phyloP scores from a whole-genome alignment of 805 yeast species.

The Metschnikowia vanudenii region DNA sequence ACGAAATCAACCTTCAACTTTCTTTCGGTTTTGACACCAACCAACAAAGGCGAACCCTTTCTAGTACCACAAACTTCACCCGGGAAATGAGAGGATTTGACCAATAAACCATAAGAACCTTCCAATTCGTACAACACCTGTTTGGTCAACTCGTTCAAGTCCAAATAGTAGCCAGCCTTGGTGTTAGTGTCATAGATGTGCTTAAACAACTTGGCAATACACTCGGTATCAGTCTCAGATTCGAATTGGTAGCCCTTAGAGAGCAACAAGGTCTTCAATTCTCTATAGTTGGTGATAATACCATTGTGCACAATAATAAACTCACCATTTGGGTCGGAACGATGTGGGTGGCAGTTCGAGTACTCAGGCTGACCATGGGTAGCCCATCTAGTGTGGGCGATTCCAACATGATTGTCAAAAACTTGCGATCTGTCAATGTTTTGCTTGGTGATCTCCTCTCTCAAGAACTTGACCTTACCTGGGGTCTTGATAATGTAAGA shows the following conservation, averaged over 20 bases:
- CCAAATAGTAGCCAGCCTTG: conserved; percentile 73
- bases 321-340: conserved; percentile 79
- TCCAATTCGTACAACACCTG: conserved; percentile 89
- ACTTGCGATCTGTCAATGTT: conserved; percentile 58
- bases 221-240: conserved; percentile 96
- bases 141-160: conserved; percentile 89
- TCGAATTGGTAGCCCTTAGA: conserved; percentile 81
- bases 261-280: conserved; percentile 74
- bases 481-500: conserved; percentile 76
- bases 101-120: conserved; percentile 96
- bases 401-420: conserved; percentile 87
- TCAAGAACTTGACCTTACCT: conserved; percentile 87
- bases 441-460: conserved; percentile 53
- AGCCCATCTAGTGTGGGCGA: conserved; percentile 99
- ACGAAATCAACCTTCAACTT: conserved; percentile 97
- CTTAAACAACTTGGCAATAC: conserved; percentile 92
- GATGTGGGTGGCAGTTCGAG: conserved; percentile 92
- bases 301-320: conserved; percentile 96
- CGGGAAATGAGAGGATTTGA: conserved; percentile 89
- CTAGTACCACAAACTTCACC: conserved; percentile 96
- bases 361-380: conserved; percentile 94
- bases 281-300: conserved; percentile 94
- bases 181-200: conserved; percentile 79
- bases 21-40: conserved; percentile 95
- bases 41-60: conserved; percentile 95